Percentiles rank a stretch among this genome's conserved stretches.
Evolutionary conservation across 208 protist species (phyloP).

Genomic region (Leishmania aethiopica): DNA sequence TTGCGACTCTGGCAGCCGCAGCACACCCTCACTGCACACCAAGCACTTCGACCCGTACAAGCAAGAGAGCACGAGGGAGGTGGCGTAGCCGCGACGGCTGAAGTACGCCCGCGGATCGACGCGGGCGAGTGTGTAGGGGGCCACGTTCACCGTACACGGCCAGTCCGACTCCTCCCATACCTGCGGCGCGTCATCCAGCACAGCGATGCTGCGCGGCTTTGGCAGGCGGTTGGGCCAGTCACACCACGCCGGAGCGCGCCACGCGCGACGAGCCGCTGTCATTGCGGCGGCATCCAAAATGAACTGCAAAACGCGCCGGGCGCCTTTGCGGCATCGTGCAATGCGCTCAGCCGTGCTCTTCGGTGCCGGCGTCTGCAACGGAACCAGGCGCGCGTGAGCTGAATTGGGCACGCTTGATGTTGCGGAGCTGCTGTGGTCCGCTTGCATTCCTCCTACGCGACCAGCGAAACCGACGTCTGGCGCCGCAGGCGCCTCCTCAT

Average conservation of each 20-base stretch:
- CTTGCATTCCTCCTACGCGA: background rate
- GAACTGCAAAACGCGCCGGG: constrained; percentile 7
- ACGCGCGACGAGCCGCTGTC: constrained; percentile 14
- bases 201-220: constrained; percentile 55
- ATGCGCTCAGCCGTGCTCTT: constrained; percentile 20
- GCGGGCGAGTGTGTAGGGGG: constrained; percentile 71
- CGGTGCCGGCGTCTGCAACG: background rate
- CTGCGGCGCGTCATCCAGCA: constrained; percentile 80
- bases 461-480: background rate
- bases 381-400: too few relatives aligned
- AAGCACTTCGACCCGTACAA: constrained; percentile 56
- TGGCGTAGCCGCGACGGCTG: constrained; percentile 37
- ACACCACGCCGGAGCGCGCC: constrained; percentile 27
- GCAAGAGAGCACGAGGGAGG: constrained; percentile 48
- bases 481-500: background rate
- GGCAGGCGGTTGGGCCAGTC: constrained; percentile 23
- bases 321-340: constrained; percentile 15
- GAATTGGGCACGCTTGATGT: background rate
- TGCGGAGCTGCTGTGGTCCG: too few relatives aligned
- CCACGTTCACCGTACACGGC: constrained; percentile 58
- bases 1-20: background rate
- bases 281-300: constrained; percentile 18
- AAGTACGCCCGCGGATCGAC: constrained; percentile 70
- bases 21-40: constrained; percentile 33
- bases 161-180: constrained; percentile 74